Base-by-base conservation (phyloP, 495 filamentous ascomycete species). In the Pyronema domesticum region DNA sequence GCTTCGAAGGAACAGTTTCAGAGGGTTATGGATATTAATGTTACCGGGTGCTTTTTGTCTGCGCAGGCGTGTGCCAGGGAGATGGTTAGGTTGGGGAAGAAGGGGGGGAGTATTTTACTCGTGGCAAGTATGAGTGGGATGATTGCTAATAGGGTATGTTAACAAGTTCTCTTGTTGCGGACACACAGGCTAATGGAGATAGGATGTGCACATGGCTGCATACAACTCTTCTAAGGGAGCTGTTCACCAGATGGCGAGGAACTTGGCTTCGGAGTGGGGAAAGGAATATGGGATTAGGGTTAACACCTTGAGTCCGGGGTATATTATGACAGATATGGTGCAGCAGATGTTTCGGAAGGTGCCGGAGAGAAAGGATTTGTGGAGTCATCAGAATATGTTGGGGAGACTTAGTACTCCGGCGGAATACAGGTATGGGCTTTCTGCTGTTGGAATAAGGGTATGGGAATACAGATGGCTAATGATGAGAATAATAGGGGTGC, bases 281-380 rank as follows among this genome's bases (percentile, higher is more conserved):
- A 23, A 15, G 13, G 62, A 68, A 46, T 76, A 89, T 67, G 82
- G 81, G 48, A 95, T 96, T 67, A 83, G 89, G 3, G 87, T 95
- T 58, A 96, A 96, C 71, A 93, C 88, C 40, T 81, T 95, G 61
- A 93, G 86, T 8, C 89, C 89, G 0, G 89, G 89, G 37, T 96
- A 96, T 66, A 95, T 95, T 59, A 78, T 91, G 52, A 94, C 88
- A n/a, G 75, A 78, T 36, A 93, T 94, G 87, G 86, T 89, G 10
- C 79, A 84, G 64, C 75, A 79, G 45, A 73, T 94, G 35, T 91
- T 94, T 60, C 69, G 81, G 45, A 64, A 80, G 50, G n/a, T 15
- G 3, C 85, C 86, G 7, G 86, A 94, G 69, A 75, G 86, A 37
- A 72, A 72, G 54, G 74, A 76, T 23, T 78, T 82, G 48, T 95